phyloP scores from a whole-genome alignment of 1,284 basidiomycete genomes.

The Cryptococcus sp. region DNA sequence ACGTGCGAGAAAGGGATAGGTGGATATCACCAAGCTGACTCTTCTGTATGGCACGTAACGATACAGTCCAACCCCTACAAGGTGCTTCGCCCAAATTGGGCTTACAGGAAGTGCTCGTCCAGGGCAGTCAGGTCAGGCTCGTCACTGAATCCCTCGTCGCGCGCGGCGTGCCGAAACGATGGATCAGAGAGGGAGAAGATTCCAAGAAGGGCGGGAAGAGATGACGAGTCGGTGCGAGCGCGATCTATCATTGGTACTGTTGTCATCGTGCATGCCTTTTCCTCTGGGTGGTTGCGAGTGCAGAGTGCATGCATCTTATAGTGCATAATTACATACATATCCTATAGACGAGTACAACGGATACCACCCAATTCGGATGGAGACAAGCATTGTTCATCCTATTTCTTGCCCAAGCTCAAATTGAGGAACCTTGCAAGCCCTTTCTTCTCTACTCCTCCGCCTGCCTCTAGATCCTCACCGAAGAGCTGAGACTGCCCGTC shows the following conservation, averaged over 20 bases:
- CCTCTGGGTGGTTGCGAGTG: neutral
- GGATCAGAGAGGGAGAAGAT: conserved; percentile 61
- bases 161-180: conserved; percentile 74
- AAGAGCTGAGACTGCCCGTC: neutral
- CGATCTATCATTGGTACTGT: neutral
- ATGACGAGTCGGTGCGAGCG: neutral
- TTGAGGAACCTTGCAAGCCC: neutral
- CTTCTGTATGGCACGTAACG: no score
- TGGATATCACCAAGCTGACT: conserved; percentile 2
- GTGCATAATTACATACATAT: neutral
- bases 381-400: neutral
- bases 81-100: conserved; percentile 49
- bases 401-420: conserved; percentile 1
- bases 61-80: conserved; percentile 43
- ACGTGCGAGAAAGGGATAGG: neutral
- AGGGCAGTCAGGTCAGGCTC: conserved; percentile 72
- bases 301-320: neutral
- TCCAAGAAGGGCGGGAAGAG: conserved; percentile 11
- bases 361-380: no score
- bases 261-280: neutral
- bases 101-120: conserved; percentile 69
- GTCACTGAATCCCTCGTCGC: conserved; percentile 66
- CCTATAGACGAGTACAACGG: no score
- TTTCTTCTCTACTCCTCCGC: neutral
- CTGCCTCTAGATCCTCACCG: neutral